Evolutionary conservation across 768 basidiomycete species (phyloP).

Genomic region (Lactifluus hygrophoroides): DNA sequence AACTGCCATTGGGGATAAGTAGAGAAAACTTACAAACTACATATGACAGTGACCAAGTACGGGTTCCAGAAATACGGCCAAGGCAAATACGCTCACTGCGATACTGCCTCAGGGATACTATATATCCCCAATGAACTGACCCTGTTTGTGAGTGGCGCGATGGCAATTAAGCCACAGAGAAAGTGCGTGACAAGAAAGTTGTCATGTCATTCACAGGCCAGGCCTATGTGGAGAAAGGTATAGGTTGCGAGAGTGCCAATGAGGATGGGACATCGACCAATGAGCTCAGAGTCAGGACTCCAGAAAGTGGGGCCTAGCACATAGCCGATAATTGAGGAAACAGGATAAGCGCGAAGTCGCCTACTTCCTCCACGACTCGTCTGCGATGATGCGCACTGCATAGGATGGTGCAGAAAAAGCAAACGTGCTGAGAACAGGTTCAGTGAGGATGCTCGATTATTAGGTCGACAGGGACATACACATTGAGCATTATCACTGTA

Average conservation of each 20-base stretch:
- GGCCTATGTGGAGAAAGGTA: slow-evolving; percentile 13
- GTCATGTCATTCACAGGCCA: slow-evolving; percentile 13
- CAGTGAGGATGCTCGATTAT: neutral
- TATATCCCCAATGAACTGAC: slow-evolving; percentile 24
- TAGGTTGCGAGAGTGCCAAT: neutral
- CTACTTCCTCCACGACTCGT: slow-evolving; percentile 19
- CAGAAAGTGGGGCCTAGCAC: slow-evolving; percentile 20
- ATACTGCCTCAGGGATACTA: slow-evolving; percentile 24
- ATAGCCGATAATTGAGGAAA: slow-evolving; percentile 22
- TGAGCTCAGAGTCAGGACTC: slow-evolving; percentile 20
- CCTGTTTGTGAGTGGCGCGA: slow-evolving; percentile 21
- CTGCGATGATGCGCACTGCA: slow-evolving; percentile 1
- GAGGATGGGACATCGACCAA: slow-evolving; percentile 19
- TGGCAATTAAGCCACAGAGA: slow-evolving; percentile 22
- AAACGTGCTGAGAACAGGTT: slow-evolving; percentile 18
- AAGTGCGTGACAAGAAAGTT: slow-evolving; percentile 22
- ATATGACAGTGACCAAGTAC: slow-evolving; percentile 23
- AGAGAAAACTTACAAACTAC: slow-evolving; percentile 17
- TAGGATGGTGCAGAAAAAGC: slow-evolving; percentile 23
- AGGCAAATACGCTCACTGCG: slow-evolving; percentile 19
- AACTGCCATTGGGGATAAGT: neutral
- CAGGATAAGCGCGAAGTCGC: slow-evolving; percentile 19
- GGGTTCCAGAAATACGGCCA: slow-evolving; percentile 23
- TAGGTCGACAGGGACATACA: slow-evolving; percentile 5
- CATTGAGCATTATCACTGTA: slow-evolving; percentile 5